Base-by-base conservation (phyloP, 1,139 yeast genomes). In the Kodamaea ohmeri region DNA sequence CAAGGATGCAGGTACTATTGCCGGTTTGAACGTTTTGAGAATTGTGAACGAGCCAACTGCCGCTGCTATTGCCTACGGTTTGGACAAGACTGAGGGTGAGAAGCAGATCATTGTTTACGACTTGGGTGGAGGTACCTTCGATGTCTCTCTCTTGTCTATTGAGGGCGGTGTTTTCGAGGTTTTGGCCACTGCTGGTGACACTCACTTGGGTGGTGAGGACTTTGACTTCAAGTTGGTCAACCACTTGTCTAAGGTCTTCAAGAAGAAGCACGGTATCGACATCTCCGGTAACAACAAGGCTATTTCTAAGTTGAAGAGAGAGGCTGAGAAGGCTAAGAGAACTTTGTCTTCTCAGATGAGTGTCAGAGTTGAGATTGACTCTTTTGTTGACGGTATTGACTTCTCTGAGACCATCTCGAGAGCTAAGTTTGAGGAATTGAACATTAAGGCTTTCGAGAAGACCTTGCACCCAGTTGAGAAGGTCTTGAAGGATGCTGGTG, bases 41-140 rank as follows among this genome's bases (percentile, higher is more conserved):
- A 89, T 90, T 60, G 95, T 90, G 52, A 90, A 90, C 65, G 97
- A 90, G 74, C 97, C 97, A 48, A 90, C 97, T 41, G 97, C 97
- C 36, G 97, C 97, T 46, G 97, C 97, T 42, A 88, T 90, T 65
- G 97, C 97, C 46, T 90, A 90, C 69, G 97, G 97, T 52, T 78
- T 90, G 56, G 97, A 90, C 70, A 84, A 86, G 67, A 75, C 84
- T 49, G 67, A 65, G 41, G 65, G 63, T 37, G 76, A 71, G 58
- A 71, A 66, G 53, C 74, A 70, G 58, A 71, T 71, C 45, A 63
- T 71, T 56, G 74, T 71, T 43, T 71, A 68, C 55, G 77, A 71
- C 59, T 69, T 71, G 58, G 77, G 77, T 68, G 77, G 77, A 45
- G 77, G 77, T 62, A 71, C 77, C 51, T 71, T 71, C 55, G 77